Base-by-base conservation (phyloP, 371 early-diverging fungal genomes). In the Fennellomyces sp. region DNA sequence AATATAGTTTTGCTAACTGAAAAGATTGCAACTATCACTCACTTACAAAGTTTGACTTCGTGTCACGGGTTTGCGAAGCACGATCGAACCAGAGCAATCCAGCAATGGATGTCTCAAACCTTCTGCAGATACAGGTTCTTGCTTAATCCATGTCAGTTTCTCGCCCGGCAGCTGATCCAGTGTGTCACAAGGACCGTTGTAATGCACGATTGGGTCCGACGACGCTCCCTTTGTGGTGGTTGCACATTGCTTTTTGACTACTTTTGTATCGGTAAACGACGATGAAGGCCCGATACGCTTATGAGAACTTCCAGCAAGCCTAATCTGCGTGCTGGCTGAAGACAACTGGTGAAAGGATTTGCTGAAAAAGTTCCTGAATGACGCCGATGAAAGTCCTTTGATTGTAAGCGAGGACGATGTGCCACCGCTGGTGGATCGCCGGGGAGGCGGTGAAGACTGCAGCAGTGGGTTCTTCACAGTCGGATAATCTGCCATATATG, bases 121-220 rank as follows among this genome's bases (percentile, higher is more conserved):
- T 28, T 63, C 56, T 33, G 54, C 48, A n/a, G 35, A 36, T 25
- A 48, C 55, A 3, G 74, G 58, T 33, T 68, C 68, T 7, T 63
- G 57, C 11, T 56, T 58, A 4, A 79, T 66, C 80, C 80, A 79
- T 7, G 63, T 54, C 30, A 70, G 36, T 33, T 73, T 73, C 36
- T 79, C 76, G 31, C 66, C 63, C 1, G 76, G 64, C 12, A 79
- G 42, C 39, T 76, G 72, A 51, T 79, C 80, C 17, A 79, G 47
- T 29, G 75, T 76, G 23, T 76, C 73, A 13, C 35, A 61, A 0
- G 70, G 68, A 0, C 80, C 80, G 55, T 79, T 76, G 42, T 79
- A 76, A 41, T 79, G 70, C 1, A 79, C 56, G 5, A 72, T 56
- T 1, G 80, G 76, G 17, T 70, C 74, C 8, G 51, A 56, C 42